A percentile compares a stretch with the other conserved stretches of the same genome.
Conservation (phyloP, 371 early-diverging fungal genomes). For the Rhizopus delemar region DNA sequence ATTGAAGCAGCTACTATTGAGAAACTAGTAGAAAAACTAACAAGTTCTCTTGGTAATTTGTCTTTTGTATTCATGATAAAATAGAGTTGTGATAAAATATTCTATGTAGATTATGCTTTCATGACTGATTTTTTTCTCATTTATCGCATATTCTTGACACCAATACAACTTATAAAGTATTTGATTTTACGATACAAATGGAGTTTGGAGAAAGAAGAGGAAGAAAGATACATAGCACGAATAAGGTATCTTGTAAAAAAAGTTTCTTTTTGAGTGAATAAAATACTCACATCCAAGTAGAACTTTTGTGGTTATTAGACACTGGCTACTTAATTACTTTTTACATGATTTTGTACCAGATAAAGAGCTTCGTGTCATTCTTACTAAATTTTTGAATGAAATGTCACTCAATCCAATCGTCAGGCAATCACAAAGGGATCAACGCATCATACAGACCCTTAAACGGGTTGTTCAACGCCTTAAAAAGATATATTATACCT, state of each 20-base stretch:
- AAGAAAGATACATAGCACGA: constrained; percentile 60
- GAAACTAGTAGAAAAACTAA: constrained; percentile 64
- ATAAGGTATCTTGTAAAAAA: constrained; percentile 42
- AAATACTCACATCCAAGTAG: constrained; percentile 23
- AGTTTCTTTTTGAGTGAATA: neutral
- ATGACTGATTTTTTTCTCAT: constrained; percentile 74
- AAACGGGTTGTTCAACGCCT: constrained; percentile 47
- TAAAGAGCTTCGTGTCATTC: constrained; percentile 44
- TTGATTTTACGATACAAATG: constrained; percentile 64
- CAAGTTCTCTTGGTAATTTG: constrained; percentile 57
- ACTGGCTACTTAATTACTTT: constrained; percentile 71
- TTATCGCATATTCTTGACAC: constrained; percentile 65
- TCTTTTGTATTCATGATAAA: neutral
- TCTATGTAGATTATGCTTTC: constrained; percentile 61
- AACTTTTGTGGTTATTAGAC: constrained; percentile 67
- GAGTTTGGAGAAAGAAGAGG: constrained; percentile 59
- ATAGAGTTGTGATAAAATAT: neutral
- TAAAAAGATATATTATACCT: constrained; percentile 46
- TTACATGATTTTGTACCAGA: constrained; percentile 63
- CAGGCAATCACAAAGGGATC: constrained; percentile 47
- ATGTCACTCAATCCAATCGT: constrained; percentile 48
- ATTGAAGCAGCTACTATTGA: constrained; percentile 67
- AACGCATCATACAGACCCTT: constrained; percentile 57
- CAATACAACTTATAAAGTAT: constrained; percentile 56
- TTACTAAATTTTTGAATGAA: constrained; percentile 48